These are phyloP conservation scores for Vitis riparia DNA, from an alignment of 164 flowering plant species.

Conservation along the genomic window DNA sequence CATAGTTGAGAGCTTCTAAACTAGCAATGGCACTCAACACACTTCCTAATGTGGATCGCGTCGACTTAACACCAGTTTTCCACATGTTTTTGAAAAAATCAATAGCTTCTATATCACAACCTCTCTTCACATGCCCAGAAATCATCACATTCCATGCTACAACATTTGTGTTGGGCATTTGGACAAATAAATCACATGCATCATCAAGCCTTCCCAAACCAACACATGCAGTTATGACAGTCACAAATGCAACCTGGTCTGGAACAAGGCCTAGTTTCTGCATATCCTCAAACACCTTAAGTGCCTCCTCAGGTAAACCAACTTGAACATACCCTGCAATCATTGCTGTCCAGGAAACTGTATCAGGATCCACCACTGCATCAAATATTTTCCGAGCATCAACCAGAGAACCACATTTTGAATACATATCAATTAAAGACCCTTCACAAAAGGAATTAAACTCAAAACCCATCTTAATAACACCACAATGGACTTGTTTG, in stretches of 20 bases:
- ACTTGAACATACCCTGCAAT: conserved; percentile 65
- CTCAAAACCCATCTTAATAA: conserved; percentile 60
- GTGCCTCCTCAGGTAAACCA: conserved; percentile 60
- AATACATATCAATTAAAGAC: conserved; percentile 77
- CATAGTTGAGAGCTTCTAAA: conserved; percentile 41
- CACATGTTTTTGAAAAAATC: conserved; percentile 52
- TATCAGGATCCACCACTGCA: conserved; percentile 42
- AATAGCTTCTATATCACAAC: conserved; percentile 59
- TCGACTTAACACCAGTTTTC: conserved; percentile 46
- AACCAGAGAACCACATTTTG: conserved; percentile 47
- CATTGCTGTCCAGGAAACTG: conserved; percentile 84
- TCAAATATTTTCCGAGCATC: conserved; percentile 70
- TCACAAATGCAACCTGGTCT: conserved; percentile 71
- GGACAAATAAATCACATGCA: conserved; percentile 52
- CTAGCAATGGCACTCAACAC: conserved; percentile 83
- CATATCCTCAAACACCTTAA: conserved; percentile 57
- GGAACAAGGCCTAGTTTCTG: conserved; percentile 38
- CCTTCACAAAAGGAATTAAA: conserved; percentile 60
- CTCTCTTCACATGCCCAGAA: conserved; percentile 73
- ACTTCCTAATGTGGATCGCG: conserved; percentile 85
- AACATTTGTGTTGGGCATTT: conserved; percentile 61
- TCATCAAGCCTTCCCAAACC: conserved; percentile 54
- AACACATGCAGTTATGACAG: conserved; percentile 64
- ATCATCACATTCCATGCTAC: conserved; percentile 97
- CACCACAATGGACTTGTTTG: conserved; percentile 58